Percentiles rank a stretch among this genome's conserved stretches.
phyloP scores from a whole-genome alignment of 257 asterid species.

The Nyctanthes arbortristis region DNA sequence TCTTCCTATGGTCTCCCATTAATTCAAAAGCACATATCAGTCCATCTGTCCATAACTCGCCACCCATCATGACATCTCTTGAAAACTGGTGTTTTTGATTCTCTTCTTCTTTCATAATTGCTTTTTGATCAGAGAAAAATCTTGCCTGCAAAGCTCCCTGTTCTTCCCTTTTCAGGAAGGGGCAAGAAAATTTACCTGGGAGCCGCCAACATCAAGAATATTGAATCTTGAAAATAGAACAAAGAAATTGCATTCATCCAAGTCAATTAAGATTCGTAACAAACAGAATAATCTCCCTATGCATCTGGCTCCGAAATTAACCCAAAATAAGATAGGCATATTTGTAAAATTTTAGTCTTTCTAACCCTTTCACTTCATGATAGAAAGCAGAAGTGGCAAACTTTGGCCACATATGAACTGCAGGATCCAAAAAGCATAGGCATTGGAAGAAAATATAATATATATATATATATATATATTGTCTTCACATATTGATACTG shows the following conservation, averaged over 20 bases:
- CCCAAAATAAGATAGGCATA: not conserved
- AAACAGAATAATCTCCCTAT: not conserved
- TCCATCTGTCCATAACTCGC: constrained; percentile 43
- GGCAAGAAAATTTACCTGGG: constrained; percentile 16
- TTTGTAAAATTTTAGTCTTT: not conserved
- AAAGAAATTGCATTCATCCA: not conserved
- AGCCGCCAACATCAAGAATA: not conserved
- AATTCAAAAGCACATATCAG: constrained; percentile 53
- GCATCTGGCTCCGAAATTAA: not conserved
- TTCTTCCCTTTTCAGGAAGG: constrained; percentile 11
- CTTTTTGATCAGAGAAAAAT: constrained; percentile 26
- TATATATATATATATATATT: not conserved
- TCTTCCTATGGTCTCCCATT: constrained; percentile 30
- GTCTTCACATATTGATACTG: not conserved
- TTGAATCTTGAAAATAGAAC: not conserved
- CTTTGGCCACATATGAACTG: not conserved
- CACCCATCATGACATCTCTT: constrained; percentile 35
- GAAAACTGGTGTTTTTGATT: constrained; percentile 27
- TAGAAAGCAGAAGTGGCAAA: not conserved
- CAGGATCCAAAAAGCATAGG: not conserved
- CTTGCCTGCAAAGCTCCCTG: constrained; percentile 17
- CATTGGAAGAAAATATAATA: not conserved
- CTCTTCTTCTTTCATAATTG: constrained; percentile 31
- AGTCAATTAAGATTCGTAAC: not conserved
- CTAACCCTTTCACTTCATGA: not conserved